Evolutionary conservation across 768 basidiomycete genomes (phyloP).

Genomic region (Gyrodon lividus): DNA sequence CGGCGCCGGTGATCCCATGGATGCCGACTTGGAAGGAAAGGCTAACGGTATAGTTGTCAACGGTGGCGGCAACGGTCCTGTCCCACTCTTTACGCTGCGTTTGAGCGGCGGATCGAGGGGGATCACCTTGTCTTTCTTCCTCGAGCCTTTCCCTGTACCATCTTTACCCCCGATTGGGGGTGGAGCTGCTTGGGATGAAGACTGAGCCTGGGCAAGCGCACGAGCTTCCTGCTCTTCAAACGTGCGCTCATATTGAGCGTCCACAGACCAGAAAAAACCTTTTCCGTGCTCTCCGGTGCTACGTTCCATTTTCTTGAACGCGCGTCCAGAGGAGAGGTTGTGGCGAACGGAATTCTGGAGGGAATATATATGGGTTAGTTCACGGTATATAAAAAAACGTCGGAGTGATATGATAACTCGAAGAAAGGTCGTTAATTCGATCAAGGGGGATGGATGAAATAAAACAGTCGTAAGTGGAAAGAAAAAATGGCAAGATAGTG

Average conservation of each 20-base stretch:
- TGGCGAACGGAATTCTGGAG: slow-evolving; percentile 90
- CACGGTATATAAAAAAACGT: slow-evolving; percentile 3
- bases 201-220: slow-evolving; percentile 32
- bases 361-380: slow-evolving; percentile 12
- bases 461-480: neutral
- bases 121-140: slow-evolving; percentile 61
- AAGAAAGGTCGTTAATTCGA: neutral
- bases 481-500: neutral
- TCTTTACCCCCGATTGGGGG: slow-evolving; percentile 36
- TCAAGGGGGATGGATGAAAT: no score
- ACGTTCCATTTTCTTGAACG: slow-evolving; percentile 88
- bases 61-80: slow-evolving; percentile 62
- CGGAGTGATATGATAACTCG: neutral
- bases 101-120: slow-evolving; percentile 63
- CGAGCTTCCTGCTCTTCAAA: slow-evolving; percentile 72
- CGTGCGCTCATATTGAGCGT: slow-evolving; percentile 64
- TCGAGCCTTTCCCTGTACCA: slow-evolving; percentile 28
- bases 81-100: slow-evolving; percentile 65
- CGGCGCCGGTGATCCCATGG: slow-evolving; percentile 3
- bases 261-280: slow-evolving; percentile 92
- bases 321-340: slow-evolving; percentile 88
- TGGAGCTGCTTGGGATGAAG: slow-evolving; percentile 24
- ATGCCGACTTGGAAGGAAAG: slow-evolving; percentile 38
- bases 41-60: slow-evolving; percentile 63
- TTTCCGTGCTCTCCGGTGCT: slow-evolving; percentile 85